Evolutionary conservation across 202 grass and related monocot genomes (phyloP).

Genomic region (Panicum virgatum): DNA sequence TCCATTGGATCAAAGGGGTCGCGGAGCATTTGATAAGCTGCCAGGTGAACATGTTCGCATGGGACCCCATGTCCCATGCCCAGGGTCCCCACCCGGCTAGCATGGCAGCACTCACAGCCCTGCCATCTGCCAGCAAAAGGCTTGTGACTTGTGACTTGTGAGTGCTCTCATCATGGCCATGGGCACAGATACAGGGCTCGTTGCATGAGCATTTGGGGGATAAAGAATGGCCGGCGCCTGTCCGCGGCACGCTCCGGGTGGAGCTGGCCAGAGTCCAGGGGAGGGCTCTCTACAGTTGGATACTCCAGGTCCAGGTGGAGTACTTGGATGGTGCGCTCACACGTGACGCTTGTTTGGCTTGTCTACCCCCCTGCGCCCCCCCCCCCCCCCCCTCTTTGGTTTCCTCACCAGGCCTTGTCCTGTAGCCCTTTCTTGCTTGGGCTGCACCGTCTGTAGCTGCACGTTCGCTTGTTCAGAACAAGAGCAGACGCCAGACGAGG

Average conservation of each 20-base stretch:
- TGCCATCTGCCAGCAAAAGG: neutral
- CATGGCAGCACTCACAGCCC: neutral
- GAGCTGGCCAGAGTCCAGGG: conserved; percentile 20
- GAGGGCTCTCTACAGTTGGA: neutral
- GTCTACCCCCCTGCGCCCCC: neutral
- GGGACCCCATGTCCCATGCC: neutral
- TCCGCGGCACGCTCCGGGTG: neutral
- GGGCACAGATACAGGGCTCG: neutral
- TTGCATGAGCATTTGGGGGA: neutral
- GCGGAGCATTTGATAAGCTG: conserved; percentile 1
- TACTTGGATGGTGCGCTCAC: conserved; percentile 22
- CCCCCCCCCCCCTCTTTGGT: no score
- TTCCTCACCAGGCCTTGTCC: neutral
- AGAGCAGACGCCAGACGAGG: neutral
- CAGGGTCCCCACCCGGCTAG: neutral
- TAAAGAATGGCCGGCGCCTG: neutral
- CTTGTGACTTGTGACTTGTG: no score
- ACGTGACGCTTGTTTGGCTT: conserved; percentile 40
- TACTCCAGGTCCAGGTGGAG: no score
- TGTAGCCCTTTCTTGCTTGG: neutral
- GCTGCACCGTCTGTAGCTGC: neutral
- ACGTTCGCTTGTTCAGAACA: neutral
- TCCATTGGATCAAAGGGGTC: neutral
- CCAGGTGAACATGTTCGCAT: neutral
- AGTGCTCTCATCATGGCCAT: neutral